Base-by-base conservation (phyloP, 768 basidiomycete genomes). In the Boletus insuetus region DNA sequence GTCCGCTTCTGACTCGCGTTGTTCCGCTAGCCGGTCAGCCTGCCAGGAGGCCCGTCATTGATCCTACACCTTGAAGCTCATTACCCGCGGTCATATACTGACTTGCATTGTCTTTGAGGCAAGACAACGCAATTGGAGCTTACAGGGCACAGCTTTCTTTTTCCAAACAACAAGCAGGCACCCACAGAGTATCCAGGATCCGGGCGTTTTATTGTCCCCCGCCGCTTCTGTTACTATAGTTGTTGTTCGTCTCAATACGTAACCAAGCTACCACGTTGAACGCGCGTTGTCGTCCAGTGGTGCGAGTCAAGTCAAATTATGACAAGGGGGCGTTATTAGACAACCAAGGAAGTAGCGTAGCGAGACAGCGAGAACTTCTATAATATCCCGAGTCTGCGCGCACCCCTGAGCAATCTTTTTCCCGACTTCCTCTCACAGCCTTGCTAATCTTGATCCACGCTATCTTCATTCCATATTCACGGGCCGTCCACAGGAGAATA, bases 391-490 rank as follows among this genome's bases (percentile, higher is more conserved):
- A 60, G 49, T 53, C 39, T 48, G 61, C 43, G 54, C 50, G 46
- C 50, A 14, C 61, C 58, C 67, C 64, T 61, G 56, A 61, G 51
- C 47, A 41, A 54, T 52, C n/a, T 55, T 48, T n/a, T 51, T 51
- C 52, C 31, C 44, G 38, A 51, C 32, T 32, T 49, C 47, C 58
- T 58, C 53, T 49, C 64, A 60, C 62, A 60, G 59, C 53, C 44
- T 64, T 57, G 58, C 57, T 47, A 64, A 61, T 66, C 64, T 69
- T 60, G 69, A 70, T 71, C 68, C 55, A 63, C 66, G 56, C 64
- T 59, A 59, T 58, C 60, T 62, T 62, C 55, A 53, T 64, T 64
- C 62, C 56, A 63, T 56, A 67, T 68, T 57, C 55, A 60, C 64
- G 54, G 58, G 58, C 61, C 64, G 24, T 64, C 65, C 56, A 61